Base-by-base conservation (phyloP, 495 filamentous ascomycete species). In the Daldinia bambusicola region DNA sequence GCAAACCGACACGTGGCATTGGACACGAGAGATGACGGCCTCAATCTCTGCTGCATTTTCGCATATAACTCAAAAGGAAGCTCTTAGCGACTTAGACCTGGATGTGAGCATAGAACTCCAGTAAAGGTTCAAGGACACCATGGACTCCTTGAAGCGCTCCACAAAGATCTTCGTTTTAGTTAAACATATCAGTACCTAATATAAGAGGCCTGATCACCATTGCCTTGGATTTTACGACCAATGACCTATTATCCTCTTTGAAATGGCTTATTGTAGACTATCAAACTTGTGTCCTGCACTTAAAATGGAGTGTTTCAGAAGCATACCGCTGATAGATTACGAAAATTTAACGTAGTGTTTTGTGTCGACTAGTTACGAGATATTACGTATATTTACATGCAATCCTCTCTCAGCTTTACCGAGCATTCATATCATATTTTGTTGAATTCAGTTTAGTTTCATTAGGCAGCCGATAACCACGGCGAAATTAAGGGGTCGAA, bases 61-160 rank as follows among this genome's bases (percentile, higher is more conserved):
- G 55, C 52, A 4, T 53, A 59, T 3, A 73, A 26, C 13, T 12
- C 22, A 30, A 26, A 1, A 60, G 41, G 5, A 76, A 43, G 4
- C 45, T 14, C 7, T 57, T 6, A 0, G 77, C 71, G 7, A 78
- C 61, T 61, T 14, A 51, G 77, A 81, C 10, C 77, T 76, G 55
- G 75, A 77, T 2, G 75, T 78, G 14, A 80, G 73, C 57, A 78
- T 74, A 0, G 79, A 76, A 61, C 74, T 76, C 30, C 66, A 61
- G 64, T 81, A 80, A 14, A 81, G 69, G 31, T 71, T 75, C 16
- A 81, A 41, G 3, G 69, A 68, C 30, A 75, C 71, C 61, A 79
- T 66, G 37, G 79, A 64, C 6, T 63, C 66, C 48, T 76, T 58
- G 48, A 69, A 72, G 22, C 68, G 69, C 38, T 76, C 74, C n/a